A percentile compares a stretch with the other conserved stretches of the same genome.
phyloP scores from a whole-genome alignment of 2,329 filamentous ascomycete genomes.

The Fusarium coffeatum region DNA sequence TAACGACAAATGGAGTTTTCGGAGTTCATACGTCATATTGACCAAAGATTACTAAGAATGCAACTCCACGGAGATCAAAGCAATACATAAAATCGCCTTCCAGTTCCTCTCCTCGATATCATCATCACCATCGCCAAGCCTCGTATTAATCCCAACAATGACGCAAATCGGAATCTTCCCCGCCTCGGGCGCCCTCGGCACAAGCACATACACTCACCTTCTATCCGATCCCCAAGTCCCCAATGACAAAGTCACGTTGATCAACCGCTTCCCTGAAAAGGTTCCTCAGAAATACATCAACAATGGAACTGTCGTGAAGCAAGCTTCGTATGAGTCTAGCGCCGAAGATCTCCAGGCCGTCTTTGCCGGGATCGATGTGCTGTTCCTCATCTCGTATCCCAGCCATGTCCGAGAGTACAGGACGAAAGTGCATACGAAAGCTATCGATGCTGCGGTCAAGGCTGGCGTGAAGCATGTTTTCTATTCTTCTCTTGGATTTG shows the following conservation, averaged over 20 bases:
- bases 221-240: conserved; percentile 6
- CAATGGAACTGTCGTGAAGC: conserved; percentile 2
- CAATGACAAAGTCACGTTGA: conserved; percentile 23
- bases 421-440: conserved; percentile 8
- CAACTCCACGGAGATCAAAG: conserved; percentile 8
- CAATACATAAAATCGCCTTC: background rate
- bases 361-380: background rate
- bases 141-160: background rate
- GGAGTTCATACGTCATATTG: conserved; percentile 24
- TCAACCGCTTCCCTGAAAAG: conserved; percentile 29
- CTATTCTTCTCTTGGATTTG: conserved; percentile 33
- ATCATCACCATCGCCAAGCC: background rate
- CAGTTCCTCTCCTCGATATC: too few species aligned
- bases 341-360: background rate
- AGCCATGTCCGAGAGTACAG: conserved; percentile 36
- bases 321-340: conserved; percentile 32
- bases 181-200: conserved; percentile 35
- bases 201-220: conserved; percentile 32
- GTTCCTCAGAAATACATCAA: conserved; percentile 1
- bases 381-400: conserved; percentile 37
- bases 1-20: background rate
- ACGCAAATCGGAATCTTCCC: conserved; percentile 37
- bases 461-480: conserved; percentile 31
- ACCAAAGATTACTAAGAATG: conserved; percentile 18
- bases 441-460: conserved; percentile 19